A percentile compares a stretch with the other conserved stretches of the same genome.
Evolutionary conservation across 2,329 filamentous ascomycete genomes (phyloP).

Genomic region (Penicillium concentricum): DNA sequence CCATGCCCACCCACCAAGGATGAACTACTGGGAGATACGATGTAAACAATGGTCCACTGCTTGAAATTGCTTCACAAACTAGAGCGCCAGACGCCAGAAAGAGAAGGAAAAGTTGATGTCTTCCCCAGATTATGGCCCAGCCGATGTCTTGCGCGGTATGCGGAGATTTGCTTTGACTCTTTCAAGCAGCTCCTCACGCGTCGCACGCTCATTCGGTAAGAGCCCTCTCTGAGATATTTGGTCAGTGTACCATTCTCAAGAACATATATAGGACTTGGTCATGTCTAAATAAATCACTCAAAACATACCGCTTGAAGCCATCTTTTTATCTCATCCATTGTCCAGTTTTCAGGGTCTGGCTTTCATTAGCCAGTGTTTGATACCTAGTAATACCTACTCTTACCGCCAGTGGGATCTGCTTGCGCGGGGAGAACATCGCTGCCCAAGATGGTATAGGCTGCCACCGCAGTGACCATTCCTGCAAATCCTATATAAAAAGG

Average conservation of each 20-base stretch:
- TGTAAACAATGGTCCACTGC: neutral
- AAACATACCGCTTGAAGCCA: conserved; percentile 76
- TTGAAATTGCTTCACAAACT: neutral
- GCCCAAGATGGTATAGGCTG: conserved; percentile 82
- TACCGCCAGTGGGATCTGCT: conserved; percentile 74
- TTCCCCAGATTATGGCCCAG: conserved; percentile 5
- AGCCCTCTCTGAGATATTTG: conserved; percentile 57
- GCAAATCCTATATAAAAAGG: conserved; percentile 64
- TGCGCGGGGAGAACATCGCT: conserved; percentile 76
- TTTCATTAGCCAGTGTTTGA: conserved; percentile 8
- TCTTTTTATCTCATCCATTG: conserved; percentile 70
- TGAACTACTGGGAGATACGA: neutral
- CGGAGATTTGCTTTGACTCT: conserved; percentile 68
- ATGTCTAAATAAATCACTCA: neutral
- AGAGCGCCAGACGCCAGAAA: neutral
- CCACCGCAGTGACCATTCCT: conserved; percentile 75
- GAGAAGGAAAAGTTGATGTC: neutral
- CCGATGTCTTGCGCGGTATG: conserved; percentile 34
- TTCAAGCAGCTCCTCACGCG: conserved; percentile 64
- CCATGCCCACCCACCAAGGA: neutral
- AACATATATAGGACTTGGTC: neutral
- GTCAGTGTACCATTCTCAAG: conserved; percentile 1
- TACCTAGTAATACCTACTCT: neutral
- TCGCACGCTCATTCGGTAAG: conserved; percentile 58
- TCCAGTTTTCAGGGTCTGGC: conserved; percentile 69